phyloP scores from a whole-genome alignment of 768 basidiomycete species.

The Trametes elegans region DNA sequence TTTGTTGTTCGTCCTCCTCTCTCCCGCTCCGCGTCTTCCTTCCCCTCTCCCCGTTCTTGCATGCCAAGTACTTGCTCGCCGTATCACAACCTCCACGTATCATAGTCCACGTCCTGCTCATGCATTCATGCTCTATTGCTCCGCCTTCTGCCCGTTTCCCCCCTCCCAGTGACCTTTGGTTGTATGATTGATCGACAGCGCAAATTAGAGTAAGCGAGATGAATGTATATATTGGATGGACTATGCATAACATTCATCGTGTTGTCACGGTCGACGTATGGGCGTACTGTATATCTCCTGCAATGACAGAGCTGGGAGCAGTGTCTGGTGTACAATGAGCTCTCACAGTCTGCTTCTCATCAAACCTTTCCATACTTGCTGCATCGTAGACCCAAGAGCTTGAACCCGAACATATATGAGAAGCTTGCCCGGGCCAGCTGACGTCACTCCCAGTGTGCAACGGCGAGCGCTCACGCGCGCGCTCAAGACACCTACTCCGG shows the following conservation, averaged over 20 bases:
- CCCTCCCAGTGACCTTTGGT: constrained; percentile 18
- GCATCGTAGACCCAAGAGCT: not conserved
- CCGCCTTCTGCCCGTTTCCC: constrained; percentile 1
- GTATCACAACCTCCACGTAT: constrained; percentile 23
- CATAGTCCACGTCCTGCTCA: constrained; percentile 24
- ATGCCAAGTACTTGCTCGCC: constrained; percentile 18
- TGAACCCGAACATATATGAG: no score
- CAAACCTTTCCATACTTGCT: no score
- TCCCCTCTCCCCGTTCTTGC: constrained; percentile 17
- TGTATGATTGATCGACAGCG: constrained; percentile 26
- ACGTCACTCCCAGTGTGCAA: not conserved
- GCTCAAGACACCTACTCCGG: no score
- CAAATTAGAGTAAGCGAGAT: constrained; percentile 23
- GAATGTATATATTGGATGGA: constrained; percentile 23
- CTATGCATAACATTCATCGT: no score
- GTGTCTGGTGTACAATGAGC: no score
- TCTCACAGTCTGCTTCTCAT: no score
- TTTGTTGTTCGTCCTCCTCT: not conserved
- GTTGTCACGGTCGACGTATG: no score
- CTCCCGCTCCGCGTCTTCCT: not conserved
- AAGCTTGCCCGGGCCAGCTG: no score
- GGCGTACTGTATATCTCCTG: no score
- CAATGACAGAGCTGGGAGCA: no score
- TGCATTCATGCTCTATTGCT: constrained; percentile 21
- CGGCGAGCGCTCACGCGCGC: constrained; percentile 12